phyloP scores from a whole-genome alignment of 345 rosid genomes.

The Anacardium occidentale region DNA sequence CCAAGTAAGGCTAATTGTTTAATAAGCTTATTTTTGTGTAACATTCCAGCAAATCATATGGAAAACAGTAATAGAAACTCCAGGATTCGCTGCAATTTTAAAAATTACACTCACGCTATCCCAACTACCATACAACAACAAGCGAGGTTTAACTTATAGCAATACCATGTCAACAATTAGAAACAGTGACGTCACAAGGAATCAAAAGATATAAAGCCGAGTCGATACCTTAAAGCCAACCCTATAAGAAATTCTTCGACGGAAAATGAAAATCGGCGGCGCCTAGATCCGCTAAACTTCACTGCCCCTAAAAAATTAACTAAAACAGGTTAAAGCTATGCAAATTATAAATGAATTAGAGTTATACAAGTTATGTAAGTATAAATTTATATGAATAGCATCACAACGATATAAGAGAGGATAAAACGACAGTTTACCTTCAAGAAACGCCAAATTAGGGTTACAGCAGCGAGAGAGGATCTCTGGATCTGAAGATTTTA shows the following conservation, averaged over 20 bases:
- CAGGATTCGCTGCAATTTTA: neutral
- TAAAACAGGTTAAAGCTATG: neutral
- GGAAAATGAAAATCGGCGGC: too few species aligned
- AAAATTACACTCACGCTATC: neutral
- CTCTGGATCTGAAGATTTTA: neutral
- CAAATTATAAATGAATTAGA: neutral
- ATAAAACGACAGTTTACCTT: slow-evolving; percentile 5
- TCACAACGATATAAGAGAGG: neutral
- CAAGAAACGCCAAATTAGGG: slow-evolving; percentile 6
- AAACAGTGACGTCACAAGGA: neutral
- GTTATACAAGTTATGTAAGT: neutral
- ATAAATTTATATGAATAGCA: neutral
- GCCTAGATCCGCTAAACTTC: too few species aligned
- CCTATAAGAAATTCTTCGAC: neutral
- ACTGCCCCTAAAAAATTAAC: neutral
- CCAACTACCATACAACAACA: neutral
- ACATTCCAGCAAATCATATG: neutral
- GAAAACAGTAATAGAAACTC: neutral
- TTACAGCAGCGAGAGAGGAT: neutral
- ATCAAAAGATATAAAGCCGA: neutral
- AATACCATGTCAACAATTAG: neutral
- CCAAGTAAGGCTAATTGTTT: neutral
- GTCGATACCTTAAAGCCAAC: neutral
- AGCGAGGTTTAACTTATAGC: neutral
- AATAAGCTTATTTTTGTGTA: neutral